Percentiles rank a stretch among this genome's conserved stretches.
phyloP scores from a whole-genome alignment of 2,329 filamentous ascomycete genomes.

The Talaromyces sp. region DNA sequence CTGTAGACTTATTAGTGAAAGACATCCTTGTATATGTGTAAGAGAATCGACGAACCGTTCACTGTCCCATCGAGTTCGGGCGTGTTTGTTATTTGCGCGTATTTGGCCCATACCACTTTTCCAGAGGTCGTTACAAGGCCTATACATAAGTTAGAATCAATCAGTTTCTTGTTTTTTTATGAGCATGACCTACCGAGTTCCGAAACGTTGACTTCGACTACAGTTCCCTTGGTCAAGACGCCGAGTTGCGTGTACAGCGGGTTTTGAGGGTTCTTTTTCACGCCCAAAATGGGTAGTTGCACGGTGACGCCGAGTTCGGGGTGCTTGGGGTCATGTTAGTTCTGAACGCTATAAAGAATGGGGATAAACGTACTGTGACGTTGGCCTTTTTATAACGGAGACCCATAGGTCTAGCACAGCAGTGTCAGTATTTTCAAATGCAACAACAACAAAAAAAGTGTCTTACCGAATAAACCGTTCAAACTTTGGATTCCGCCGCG shows the following conservation, averaged over 20 bases:
- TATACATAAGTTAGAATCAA: background rate
- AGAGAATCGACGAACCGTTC: slow-evolving; percentile 41
- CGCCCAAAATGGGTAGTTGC: slow-evolving; percentile 71
- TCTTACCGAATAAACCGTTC: slow-evolving; percentile 64
- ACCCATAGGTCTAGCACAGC: slow-evolving; percentile 55
- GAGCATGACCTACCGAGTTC: slow-evolving; percentile 52
- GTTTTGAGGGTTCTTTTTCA: slow-evolving; percentile 83
- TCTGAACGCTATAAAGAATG: too few relatives aligned
- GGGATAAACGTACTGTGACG: slow-evolving; percentile 42
- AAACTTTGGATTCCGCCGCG: slow-evolving; percentile 74
- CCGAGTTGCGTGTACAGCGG: slow-evolving; percentile 89
- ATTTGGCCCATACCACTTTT: slow-evolving; percentile 90
- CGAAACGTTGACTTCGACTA: slow-evolving; percentile 86
- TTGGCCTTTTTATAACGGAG: slow-evolving; percentile 74
- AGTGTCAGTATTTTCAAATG: too few relatives aligned
- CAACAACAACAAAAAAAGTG: too few relatives aligned
- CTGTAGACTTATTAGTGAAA: background rate
- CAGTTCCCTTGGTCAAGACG: slow-evolving; percentile 78
- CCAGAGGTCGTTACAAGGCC: slow-evolving; percentile 86
- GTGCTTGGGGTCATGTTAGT: slow-evolving; percentile 36
- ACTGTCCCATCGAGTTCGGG: slow-evolving; percentile 59
- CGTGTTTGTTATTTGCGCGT: slow-evolving; percentile 60
- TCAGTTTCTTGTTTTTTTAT: background rate
- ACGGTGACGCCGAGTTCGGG: slow-evolving; percentile 82
- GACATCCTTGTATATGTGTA: background rate